Evolutionary conservation across 2,329 filamentous ascomycete genomes (phyloP).

Genomic region (Cryphonectria carpinicola): DNA sequence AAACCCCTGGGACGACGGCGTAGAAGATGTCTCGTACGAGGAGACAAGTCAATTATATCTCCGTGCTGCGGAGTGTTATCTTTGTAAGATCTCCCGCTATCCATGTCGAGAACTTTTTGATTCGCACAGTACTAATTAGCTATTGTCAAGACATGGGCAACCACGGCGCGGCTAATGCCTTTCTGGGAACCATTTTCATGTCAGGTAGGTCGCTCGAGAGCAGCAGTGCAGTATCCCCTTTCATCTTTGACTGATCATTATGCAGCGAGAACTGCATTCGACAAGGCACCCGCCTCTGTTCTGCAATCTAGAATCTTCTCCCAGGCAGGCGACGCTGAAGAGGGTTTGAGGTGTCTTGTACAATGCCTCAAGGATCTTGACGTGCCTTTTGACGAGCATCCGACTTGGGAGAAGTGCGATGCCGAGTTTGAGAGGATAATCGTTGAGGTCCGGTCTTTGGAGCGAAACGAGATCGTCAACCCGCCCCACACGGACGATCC

Average conservation of each 20-base stretch:
- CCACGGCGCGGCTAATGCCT: conserved; percentile 65
- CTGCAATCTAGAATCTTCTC: conserved; percentile 79
- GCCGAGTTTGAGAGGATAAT: conserved; percentile 68
- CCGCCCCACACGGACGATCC: conserved; percentile 52
- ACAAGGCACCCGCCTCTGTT: conserved; percentile 84
- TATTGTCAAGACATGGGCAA: conserved; percentile 62
- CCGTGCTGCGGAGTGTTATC: conserved; percentile 79
- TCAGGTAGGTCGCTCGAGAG: conserved; percentile 47
- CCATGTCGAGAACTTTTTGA: conserved; percentile 37
- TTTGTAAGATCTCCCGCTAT: conserved; percentile 39
- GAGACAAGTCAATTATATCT: conserved; percentile 83
- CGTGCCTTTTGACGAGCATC: conserved; percentile 65
- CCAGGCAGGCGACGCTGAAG: conserved; percentile 71
- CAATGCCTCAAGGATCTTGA: conserved; percentile 73
- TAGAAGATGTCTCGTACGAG: conserved; percentile 77
- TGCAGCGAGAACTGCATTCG: conserved; percentile 65
- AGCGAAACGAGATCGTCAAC: conserved; percentile 50
- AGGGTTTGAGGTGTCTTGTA: conserved; percentile 71
- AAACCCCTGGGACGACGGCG: conserved; percentile 72
- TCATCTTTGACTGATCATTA: neutral
- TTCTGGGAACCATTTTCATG: conserved; percentile 72
- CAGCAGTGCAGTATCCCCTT: neutral
- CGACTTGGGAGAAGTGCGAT: conserved; percentile 79
- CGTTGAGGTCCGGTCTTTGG: conserved; percentile 62
- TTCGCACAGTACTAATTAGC: neutral